These are phyloP conservation scores for Leptodermis oblonga DNA, from an alignment of 257 asterid genomes.

Conservation along the genomic window DNA sequence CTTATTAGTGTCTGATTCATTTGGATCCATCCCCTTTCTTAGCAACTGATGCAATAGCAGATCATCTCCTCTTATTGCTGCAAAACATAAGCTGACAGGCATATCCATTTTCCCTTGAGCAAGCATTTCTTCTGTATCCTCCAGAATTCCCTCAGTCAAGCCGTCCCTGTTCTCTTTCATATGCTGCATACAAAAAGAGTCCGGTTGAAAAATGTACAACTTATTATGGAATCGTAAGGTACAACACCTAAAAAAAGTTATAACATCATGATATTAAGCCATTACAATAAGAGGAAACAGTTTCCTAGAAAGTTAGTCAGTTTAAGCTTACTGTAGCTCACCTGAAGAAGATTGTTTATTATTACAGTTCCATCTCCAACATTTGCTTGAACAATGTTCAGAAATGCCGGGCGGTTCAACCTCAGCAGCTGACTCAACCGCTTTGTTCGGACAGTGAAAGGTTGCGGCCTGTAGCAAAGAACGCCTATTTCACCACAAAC, in stretches of 20 bases:
- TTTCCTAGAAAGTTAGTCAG: neutral
- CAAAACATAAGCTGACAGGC: constrained; percentile 85
- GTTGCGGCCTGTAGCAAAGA: constrained; percentile 79
- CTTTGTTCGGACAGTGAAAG: constrained; percentile 64
- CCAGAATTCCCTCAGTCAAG: constrained; percentile 46
- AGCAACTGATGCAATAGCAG: constrained; percentile 60
- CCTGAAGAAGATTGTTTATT: constrained; percentile 83
- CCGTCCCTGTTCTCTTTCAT: constrained; percentile 55
- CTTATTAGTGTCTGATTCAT: constrained; percentile 57
- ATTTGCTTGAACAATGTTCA: constrained; percentile 71
- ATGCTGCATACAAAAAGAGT: too few relatives aligned
- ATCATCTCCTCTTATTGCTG: constrained; percentile 72
- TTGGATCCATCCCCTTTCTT: constrained; percentile 60
- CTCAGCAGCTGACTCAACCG: constrained; percentile 74
- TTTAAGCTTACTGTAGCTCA: constrained; percentile 9
- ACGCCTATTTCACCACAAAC: constrained; percentile 76
- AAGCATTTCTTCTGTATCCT: constrained; percentile 65
- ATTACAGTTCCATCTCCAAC: constrained; percentile 79
- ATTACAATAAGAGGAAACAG: neutral
- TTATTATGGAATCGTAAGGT: too few relatives aligned
- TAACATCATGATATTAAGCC: neutral
- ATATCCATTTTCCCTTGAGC: constrained; percentile 74
- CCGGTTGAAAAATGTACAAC: too few relatives aligned
- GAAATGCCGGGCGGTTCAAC: constrained; percentile 56
- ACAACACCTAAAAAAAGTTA: too few relatives aligned